phyloP scores from a whole-genome alignment of 2,329 filamentous ascomycete species.

The Aspergillus tamarii region DNA sequence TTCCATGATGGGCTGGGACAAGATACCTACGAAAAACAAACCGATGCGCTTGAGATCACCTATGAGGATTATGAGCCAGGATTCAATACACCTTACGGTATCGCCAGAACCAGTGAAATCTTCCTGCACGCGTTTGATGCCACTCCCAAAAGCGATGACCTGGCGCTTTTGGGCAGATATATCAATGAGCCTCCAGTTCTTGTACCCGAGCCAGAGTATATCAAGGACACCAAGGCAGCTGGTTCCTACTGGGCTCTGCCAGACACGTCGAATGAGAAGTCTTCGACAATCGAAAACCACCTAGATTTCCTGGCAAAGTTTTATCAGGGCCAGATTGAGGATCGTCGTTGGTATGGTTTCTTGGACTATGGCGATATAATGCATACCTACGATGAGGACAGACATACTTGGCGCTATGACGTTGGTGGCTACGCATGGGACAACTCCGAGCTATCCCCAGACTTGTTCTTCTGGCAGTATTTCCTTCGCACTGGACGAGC shows the following conservation, averaged over 20 bases:
- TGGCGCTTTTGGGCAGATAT: conserved; percentile 50
- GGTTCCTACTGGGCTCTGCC: conserved; percentile 58
- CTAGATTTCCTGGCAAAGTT: conserved; percentile 61
- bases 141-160: conserved; percentile 54
- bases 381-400: conserved; percentile 63
- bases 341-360: conserved; percentile 66
- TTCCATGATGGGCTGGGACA: conserved; percentile 63
- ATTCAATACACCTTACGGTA: conserved; percentile 61
- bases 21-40: conserved; percentile 59
- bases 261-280: conserved; percentile 34
- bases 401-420: conserved; percentile 66
- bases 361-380: conserved; percentile 65
- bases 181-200: conserved; percentile 59
- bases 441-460: conserved; percentile 65
- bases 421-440: conserved; percentile 68
- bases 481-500: conserved; percentile 63
- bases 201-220: conserved; percentile 51
- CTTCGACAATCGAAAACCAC: conserved; percentile 52
- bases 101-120: conserved; percentile 62
- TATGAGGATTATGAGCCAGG: conserved; percentile 65
- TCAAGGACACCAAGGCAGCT: conserved; percentile 57
- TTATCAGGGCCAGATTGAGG: conserved; percentile 59
- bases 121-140: conserved; percentile 56
- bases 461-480: conserved; percentile 65
- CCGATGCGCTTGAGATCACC: conserved; percentile 64